A percentile compares a stretch with the other conserved stretches of the same genome.
These are phyloP conservation scores for Holtermannia corniformis DNA, from an alignment of 768 basidiomycete species.

Conservation along the genomic window DNA sequence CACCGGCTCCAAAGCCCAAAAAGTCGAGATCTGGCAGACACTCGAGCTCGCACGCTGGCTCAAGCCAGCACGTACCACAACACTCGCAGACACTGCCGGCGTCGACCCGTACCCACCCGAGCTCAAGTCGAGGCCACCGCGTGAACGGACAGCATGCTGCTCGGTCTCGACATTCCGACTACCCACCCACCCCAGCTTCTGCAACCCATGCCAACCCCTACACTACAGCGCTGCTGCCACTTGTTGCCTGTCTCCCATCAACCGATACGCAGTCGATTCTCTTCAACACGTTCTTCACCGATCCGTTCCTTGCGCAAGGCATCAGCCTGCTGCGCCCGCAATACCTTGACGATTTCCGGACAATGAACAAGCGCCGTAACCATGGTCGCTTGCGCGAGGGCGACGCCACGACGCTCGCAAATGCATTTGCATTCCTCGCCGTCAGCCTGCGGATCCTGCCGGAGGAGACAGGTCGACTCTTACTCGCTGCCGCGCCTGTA, in stretches of 20 bases:
- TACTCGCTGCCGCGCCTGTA: conserved; percentile 14
- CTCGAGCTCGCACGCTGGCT: neutral
- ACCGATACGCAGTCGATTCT: conserved; percentile 26
- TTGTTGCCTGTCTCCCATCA: conserved; percentile 21
- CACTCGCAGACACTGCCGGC: neutral
- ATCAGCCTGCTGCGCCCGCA: conserved; percentile 29
- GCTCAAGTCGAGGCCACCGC: too few species aligned
- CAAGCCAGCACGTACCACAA: neutral
- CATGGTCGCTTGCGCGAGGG: conserved; percentile 11
- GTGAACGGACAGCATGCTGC: too few species aligned
- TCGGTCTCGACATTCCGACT: neutral
- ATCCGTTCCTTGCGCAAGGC: conserved; percentile 27
- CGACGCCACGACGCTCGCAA: conserved; percentile 33
- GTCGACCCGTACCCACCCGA: conserved; percentile 2
- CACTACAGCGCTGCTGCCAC: conserved; percentile 13
- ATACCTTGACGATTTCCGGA: conserved; percentile 22
- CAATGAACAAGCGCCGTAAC: conserved; percentile 12
- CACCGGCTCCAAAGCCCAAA: conserved; percentile 16
- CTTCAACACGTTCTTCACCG: conserved; percentile 28
- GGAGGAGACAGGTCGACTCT: conserved; percentile 25
- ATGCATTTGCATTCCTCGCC: conserved; percentile 27
- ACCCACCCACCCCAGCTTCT: neutral
- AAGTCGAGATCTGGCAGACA: conserved; percentile 14
- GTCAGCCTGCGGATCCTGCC: conserved; percentile 26
- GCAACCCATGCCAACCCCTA: conserved; percentile 14